A percentile compares a stretch with the other conserved stretches of the same genome.
Conservation (phyloP, 768 basidiomycete species). For the Rhizopogon roseolus region DNA sequence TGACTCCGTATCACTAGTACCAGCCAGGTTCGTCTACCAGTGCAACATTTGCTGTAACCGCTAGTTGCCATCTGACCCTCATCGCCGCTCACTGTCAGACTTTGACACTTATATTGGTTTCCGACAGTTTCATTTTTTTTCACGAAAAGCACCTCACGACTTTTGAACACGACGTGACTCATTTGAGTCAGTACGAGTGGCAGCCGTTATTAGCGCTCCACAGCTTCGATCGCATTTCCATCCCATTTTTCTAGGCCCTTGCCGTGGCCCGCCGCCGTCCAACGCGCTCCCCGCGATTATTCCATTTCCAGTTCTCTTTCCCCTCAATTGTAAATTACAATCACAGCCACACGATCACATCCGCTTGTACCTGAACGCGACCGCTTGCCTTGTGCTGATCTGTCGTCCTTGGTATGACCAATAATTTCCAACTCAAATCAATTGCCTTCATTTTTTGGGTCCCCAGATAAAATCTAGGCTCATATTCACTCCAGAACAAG, state of each 20-base stretch:
- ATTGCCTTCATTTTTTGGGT: constrained; percentile 24
- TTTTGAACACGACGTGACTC: constrained; percentile 10
- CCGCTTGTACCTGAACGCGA: constrained; percentile 25
- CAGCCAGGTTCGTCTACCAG: constrained; percentile 11
- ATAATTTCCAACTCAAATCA: constrained; percentile 28
- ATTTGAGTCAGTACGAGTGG: neutral
- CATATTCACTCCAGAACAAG: constrained; percentile 2
- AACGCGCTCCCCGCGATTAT: constrained; percentile 15
- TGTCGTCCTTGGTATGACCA: constrained; percentile 28
- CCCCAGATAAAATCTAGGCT: constrained; percentile 17
- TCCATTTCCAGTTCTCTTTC: constrained; percentile 11
- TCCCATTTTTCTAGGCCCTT: neutral
- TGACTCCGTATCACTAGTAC: constrained; percentile 3
- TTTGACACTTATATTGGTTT: constrained; percentile 3
- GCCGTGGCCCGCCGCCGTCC: constrained; percentile 4
- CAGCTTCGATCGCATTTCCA: constrained; percentile 1
- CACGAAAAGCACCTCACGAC: constrained; percentile 27
- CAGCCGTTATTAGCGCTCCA: neutral
- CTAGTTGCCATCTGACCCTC: constrained; percentile 9
- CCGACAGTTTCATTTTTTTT: neutral
- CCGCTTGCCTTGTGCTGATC: constrained; percentile 21
- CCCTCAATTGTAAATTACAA: constrained; percentile 22
- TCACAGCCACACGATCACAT: constrained; percentile 30
- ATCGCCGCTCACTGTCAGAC: constrained; percentile 4
- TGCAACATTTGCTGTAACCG: constrained; percentile 10